Conservation (phyloP, 768 basidiomycete genomes). For the Arthromyces matolae region DNA sequence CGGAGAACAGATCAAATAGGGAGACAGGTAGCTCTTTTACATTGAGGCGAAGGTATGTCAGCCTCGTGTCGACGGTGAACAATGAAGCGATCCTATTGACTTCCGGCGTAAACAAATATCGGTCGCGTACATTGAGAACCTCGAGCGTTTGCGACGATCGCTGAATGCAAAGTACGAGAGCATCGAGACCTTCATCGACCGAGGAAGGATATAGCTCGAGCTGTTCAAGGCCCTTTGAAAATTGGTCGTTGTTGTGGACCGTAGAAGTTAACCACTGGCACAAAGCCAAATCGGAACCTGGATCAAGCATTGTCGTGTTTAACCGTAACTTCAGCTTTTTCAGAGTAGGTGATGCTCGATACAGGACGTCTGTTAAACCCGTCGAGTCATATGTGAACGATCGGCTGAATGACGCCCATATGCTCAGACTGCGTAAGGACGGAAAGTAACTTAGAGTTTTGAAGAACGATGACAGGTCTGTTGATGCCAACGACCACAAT, state of each 20-base stretch:
- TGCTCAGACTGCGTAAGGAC: constrained; percentile 27
- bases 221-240: constrained; percentile 26
- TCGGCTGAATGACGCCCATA: constrained; percentile 39
- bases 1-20: constrained; percentile 32
- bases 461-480: constrained; percentile 41
- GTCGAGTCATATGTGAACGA: constrained; percentile 31
- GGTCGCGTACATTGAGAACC: constrained; percentile 35
- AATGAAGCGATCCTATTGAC: constrained; percentile 24
- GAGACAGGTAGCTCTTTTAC: constrained; percentile 27
- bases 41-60: constrained; percentile 32
- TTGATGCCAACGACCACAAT: constrained; percentile 37
- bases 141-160: constrained; percentile 30
- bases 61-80: constrained; percentile 18
- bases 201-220: constrained; percentile 42
- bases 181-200: constrained; percentile 29
- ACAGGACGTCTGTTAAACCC: constrained; percentile 32
- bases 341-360: constrained; percentile 27
- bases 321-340: constrained; percentile 35
- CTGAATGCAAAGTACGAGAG: constrained; percentile 28
- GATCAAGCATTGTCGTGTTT: constrained; percentile 31
- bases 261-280: constrained; percentile 31
- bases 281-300: constrained; percentile 31
- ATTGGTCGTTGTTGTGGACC: constrained; percentile 23
- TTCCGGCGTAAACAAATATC: constrained; percentile 34
- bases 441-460: constrained; percentile 29